Conservation (phyloP, 768 basidiomycete genomes). For the Pleurotus giganteus region DNA sequence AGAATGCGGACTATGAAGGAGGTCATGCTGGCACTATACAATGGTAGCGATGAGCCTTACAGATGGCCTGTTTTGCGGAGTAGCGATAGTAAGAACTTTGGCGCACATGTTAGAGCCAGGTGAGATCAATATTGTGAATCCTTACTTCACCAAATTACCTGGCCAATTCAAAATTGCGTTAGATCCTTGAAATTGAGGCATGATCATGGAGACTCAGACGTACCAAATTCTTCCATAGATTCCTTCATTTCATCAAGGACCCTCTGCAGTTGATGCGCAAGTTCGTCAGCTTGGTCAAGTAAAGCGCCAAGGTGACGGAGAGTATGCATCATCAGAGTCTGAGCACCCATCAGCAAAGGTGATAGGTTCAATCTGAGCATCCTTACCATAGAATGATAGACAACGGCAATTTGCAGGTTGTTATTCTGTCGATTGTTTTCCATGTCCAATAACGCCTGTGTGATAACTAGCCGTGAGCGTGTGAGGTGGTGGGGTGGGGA, state of each 20-base stretch:
- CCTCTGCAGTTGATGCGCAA: conserved; percentile 7
- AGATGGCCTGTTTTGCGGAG: conserved; percentile 6
- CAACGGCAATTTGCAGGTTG: conserved; percentile 5
- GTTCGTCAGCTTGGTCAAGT: conserved; percentile 12
- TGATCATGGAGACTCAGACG: neutral
- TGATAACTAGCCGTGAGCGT: neutral
- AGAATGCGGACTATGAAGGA: neutral
- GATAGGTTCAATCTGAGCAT: neutral
- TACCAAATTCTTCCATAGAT: conserved; percentile 12
- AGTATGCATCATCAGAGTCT: conserved; percentile 7
- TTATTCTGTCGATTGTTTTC: conserved; percentile 2
- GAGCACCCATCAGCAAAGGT: no score
- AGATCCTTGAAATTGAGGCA: neutral
- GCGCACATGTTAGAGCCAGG: neutral
- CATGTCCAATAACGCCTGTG: conserved; percentile 2
- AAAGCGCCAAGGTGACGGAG: conserved; percentile 7
- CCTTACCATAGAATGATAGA: conserved; percentile 5
- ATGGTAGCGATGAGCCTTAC: neutral
- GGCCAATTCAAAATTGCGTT: no score
- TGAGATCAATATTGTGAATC: neutral
- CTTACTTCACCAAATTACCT: conserved; percentile 9
- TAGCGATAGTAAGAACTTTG: conserved; percentile 2
- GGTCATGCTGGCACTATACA: neutral
- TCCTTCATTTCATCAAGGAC: neutral
- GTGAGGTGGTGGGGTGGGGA: neutral